Conservation (phyloP, 2,329 filamentous ascomycete species). For the Alternaria alternata region DNA sequence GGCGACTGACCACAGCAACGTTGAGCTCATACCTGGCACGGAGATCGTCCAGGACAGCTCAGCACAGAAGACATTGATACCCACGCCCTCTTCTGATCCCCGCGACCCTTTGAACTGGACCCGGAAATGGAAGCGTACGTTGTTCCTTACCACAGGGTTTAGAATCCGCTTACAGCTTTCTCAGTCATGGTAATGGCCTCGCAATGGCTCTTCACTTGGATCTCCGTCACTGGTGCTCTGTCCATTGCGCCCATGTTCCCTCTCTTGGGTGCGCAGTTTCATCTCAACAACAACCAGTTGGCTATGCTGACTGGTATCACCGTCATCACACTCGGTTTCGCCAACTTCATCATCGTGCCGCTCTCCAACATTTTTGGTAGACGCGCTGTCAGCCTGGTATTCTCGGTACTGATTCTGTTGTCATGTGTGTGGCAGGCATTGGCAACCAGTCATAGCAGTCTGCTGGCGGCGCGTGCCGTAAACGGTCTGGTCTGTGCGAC, state of each 20-base stretch:
- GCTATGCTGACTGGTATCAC: conserved; percentile 54
- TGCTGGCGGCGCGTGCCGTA: conserved; percentile 55
- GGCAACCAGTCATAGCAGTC: conserved; percentile 52
- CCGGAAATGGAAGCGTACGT: conserved; percentile 44
- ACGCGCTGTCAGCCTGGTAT: conserved; percentile 51
- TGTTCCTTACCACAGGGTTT: neutral
- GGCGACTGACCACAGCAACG: conserved; percentile 15
- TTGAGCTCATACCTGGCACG: conserved; percentile 41
- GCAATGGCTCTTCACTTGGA: conserved; percentile 54
- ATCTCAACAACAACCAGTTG: conserved; percentile 52
- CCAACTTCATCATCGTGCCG: conserved; percentile 57
- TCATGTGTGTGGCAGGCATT: conserved; percentile 57
- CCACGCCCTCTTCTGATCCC: conserved; percentile 43
- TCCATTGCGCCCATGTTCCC: conserved; percentile 57
- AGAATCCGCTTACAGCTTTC: neutral
- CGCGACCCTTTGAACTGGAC: conserved; percentile 52
- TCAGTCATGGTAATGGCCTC: conserved; percentile 48
- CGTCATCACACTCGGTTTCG: conserved; percentile 56
- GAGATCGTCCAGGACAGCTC: conserved; percentile 38
- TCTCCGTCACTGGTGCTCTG: conserved; percentile 53
- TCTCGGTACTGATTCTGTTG: conserved; percentile 51
- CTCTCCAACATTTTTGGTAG: conserved; percentile 56
- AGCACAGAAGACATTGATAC: conserved; percentile 36
- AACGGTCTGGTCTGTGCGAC: conserved; percentile 56
- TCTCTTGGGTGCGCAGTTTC: conserved; percentile 52